phyloP scores from a whole-genome alignment of 2,329 filamentous ascomycete genomes.

The Rutstroemia sp. region DNA sequence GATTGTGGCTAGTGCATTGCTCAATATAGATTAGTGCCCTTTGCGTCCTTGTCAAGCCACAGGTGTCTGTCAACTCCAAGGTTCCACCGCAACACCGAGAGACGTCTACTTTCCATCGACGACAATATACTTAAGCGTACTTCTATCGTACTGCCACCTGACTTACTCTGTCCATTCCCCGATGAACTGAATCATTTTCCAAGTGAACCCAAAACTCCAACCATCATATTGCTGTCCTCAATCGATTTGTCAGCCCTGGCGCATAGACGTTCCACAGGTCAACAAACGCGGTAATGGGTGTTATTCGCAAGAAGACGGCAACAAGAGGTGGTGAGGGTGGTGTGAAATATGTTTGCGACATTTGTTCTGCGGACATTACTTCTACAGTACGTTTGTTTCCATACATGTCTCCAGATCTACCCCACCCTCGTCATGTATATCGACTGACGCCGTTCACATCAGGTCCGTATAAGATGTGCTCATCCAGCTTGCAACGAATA shows the following conservation, averaged over 20 bases:
- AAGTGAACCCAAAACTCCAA: neutral
- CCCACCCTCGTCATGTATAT: neutral
- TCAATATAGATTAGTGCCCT: too few relatives aligned
- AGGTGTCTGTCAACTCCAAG: too few relatives aligned
- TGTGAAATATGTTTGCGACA: constrained; percentile 94
- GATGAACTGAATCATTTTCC: too few relatives aligned
- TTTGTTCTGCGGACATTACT: constrained; percentile 94
- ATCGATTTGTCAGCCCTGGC: neutral
- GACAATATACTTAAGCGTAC: too few relatives aligned
- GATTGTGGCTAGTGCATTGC: too few relatives aligned
- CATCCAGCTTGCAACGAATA: constrained; percentile 75
- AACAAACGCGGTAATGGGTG: constrained; percentile 56
- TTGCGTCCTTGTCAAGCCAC: too few relatives aligned
- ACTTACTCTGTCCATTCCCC: too few relatives aligned
- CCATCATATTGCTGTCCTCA: neutral
- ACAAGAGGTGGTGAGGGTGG: constrained; percentile 78
- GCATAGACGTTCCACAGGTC: neutral
- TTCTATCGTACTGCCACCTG: too few relatives aligned
- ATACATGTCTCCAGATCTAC: neutral
- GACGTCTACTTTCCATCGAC: too few relatives aligned
- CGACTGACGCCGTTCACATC: constrained; percentile 4
- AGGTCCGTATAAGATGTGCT: constrained; percentile 94
- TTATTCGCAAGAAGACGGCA: constrained; percentile 93
- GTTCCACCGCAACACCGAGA: too few relatives aligned
- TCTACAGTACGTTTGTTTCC: constrained; percentile 65